Conservation (phyloP, 805 yeast genomes). For the Torulaspora microellipsoides region DNA sequence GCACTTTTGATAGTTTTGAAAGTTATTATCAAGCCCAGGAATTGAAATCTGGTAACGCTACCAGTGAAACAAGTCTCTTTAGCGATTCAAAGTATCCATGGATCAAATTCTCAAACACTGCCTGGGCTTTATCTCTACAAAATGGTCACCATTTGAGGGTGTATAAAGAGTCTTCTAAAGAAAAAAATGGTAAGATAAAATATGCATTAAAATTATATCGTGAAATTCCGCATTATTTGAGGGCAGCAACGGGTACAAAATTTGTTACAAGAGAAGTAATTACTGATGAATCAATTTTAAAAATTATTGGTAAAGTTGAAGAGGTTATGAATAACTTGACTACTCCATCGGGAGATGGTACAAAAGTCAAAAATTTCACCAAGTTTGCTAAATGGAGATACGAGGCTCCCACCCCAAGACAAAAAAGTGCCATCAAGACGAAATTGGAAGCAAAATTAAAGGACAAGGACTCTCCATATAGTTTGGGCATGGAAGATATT, state of each 20-base stretch:
- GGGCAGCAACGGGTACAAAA: conserved; percentile 11
- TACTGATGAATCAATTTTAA: conserved; percentile 10
- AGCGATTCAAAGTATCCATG: conserved; percentile 34
- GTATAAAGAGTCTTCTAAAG: conserved; percentile 23
- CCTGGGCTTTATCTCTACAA: conserved; percentile 34
- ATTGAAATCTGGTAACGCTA: conserved; percentile 1
- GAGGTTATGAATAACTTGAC: conserved; percentile 20
- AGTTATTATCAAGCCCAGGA: conserved; percentile 24
- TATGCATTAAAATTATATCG: conserved; percentile 19
- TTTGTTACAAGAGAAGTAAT: conserved; percentile 14
- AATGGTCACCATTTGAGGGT: conserved; percentile 20
- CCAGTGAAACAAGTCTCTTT: conserved; percentile 19
- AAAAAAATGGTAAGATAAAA: conserved; percentile 2
- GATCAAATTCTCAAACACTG: conserved; percentile 30
- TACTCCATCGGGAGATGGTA: conserved; percentile 3
- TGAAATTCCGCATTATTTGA: conserved; percentile 20
- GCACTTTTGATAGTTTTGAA: conserved; percentile 39
- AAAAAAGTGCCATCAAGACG: conserved; percentile 15
- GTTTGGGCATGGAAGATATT: conserved; percentile 6
- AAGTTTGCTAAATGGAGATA: conserved; percentile 36
- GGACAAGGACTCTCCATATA: conserved; percentile 1
- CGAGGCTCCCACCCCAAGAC: conserved; percentile 28
- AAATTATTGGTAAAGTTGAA: conserved; percentile 23
- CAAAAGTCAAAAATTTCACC: conserved; percentile 14
- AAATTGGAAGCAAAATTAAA: conserved; percentile 10